These are phyloP conservation scores for Neocucurbitaria cava DNA, from an alignment of 2,329 filamentous ascomycete genomes.

Conservation along the genomic window DNA sequence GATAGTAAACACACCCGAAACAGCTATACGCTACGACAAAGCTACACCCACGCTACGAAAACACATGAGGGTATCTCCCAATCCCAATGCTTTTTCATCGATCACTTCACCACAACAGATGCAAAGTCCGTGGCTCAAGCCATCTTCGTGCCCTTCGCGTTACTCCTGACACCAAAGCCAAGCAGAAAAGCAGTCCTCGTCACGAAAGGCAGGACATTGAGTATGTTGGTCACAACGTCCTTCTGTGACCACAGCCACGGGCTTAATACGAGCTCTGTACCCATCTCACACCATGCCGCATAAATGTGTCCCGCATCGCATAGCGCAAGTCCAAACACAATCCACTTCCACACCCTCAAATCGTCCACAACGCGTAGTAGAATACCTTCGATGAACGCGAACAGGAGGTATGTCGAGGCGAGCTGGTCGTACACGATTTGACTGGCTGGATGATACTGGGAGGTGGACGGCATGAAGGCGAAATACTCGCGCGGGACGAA, in stretches of 20 bases:
- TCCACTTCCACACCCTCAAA: slow-evolving; percentile 70
- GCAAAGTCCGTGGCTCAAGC: neutral
- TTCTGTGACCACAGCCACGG: slow-evolving; percentile 43
- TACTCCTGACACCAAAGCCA: slow-evolving; percentile 39
- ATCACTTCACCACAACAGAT: neutral
- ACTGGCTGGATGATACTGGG: slow-evolving; percentile 47
- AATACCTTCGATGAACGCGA: slow-evolving; percentile 77
- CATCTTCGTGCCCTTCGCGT: slow-evolving; percentile 17
- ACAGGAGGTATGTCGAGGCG: slow-evolving; percentile 77
- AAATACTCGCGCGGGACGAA: slow-evolving; percentile 65
- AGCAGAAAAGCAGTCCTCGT: slow-evolving; percentile 48
- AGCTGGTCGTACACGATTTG: slow-evolving; percentile 73
- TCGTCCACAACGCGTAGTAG: slow-evolving; percentile 74
- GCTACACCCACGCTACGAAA: neutral
- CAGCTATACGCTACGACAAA: neutral
- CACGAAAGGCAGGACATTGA: slow-evolving; percentile 39
- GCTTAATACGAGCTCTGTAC: slow-evolving; percentile 29
- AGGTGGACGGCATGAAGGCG: slow-evolving; percentile 62
- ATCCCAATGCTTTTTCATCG: neutral
- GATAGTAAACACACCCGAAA: neutral
- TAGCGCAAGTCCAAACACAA: slow-evolving; percentile 72
- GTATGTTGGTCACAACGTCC: slow-evolving; percentile 49
- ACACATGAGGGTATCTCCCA: neutral
- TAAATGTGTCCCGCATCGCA: slow-evolving; percentile 76
- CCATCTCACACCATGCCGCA: slow-evolving; percentile 45